Evolutionary conservation across 1,284 basidiomycete genomes (phyloP).

Genomic region (Microbotryum lychnidis-dioicae): DNA sequence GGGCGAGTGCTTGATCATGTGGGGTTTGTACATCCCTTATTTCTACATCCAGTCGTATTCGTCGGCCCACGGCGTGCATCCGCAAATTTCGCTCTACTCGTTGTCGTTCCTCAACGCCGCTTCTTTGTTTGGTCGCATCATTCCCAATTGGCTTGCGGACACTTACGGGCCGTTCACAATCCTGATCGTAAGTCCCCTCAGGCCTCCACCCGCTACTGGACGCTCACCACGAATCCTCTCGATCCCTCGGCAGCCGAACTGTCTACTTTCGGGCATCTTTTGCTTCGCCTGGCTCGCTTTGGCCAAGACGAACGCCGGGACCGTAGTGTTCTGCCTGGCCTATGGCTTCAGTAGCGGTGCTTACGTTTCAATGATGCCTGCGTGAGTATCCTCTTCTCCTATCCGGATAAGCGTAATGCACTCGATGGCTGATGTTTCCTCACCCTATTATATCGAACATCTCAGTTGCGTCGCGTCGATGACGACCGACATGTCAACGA

Average conservation of each 20-base stretch:
- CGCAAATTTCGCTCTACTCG: conserved; percentile 29
- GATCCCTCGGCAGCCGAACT: conserved; percentile 11
- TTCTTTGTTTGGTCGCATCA: conserved; percentile 29
- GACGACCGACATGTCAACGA: conserved; percentile 20
- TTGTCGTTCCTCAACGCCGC: conserved; percentile 34
- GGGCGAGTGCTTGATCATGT: conserved; percentile 33
- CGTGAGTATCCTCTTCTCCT: background rate
- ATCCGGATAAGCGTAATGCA: too few relatives aligned
- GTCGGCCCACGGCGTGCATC: conserved; percentile 31
- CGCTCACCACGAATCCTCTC: conserved; percentile 1
- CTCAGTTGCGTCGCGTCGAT: conserved; percentile 7
- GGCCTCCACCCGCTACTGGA: background rate
- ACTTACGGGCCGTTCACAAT: conserved; percentile 32
- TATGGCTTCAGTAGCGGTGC: conserved; percentile 12
- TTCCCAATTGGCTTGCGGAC: conserved; percentile 33
- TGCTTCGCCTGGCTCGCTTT: conserved; percentile 30
- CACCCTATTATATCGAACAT: too few relatives aligned
- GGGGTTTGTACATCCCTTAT: conserved; percentile 30
- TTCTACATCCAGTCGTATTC: conserved; percentile 30
- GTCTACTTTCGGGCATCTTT: conserved; percentile 23
- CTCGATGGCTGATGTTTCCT: too few relatives aligned
- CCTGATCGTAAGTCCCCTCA: conserved; percentile 5
- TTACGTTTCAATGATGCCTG: conserved; percentile 28
- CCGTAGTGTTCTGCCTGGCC: conserved; percentile 39
- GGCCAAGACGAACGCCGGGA: conserved; percentile 21